Conservation (phyloP, 768 basidiomycete genomes). For the Amanita fuliginea region DNA sequence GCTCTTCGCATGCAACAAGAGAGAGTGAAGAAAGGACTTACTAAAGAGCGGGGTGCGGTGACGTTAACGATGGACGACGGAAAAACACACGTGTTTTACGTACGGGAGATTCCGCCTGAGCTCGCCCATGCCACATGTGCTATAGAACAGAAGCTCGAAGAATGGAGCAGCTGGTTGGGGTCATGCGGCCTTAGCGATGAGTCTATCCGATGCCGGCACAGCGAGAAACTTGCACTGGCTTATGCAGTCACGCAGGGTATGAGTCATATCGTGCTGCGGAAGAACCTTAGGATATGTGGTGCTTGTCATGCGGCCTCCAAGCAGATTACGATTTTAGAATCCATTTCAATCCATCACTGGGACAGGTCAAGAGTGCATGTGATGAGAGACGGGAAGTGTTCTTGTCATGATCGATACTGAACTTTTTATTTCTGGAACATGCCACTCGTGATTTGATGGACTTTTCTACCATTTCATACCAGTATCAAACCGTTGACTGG, state of each 20-base stretch:
- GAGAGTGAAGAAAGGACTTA: slow-evolving; percentile 12
- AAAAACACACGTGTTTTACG: slow-evolving; percentile 15
- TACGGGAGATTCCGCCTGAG: slow-evolving; percentile 14
- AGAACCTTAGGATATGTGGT: slow-evolving; percentile 16
- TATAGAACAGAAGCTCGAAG: slow-evolving; percentile 14
- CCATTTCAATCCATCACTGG: slow-evolving; percentile 16
- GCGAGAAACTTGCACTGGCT: slow-evolving; percentile 15
- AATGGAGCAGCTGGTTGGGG: slow-evolving; percentile 14
- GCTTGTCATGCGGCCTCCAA: slow-evolving; percentile 16
- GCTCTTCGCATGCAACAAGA: slow-evolving; percentile 14
- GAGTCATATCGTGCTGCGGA: slow-evolving; percentile 14
- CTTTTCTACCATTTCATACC: no score
- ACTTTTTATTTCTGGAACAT: slow-evolving; percentile 1
- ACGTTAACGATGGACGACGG: slow-evolving; percentile 14
- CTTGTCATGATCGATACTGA: slow-evolving; percentile 16
- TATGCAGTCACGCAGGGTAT: slow-evolving; percentile 15
- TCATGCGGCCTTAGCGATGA: slow-evolving; percentile 13
- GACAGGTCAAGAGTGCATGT: slow-evolving; percentile 15
- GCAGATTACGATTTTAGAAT: slow-evolving; percentile 15
- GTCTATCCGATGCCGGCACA: slow-evolving; percentile 14
- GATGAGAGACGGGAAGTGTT: slow-evolving; percentile 16
- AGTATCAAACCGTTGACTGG: no score
- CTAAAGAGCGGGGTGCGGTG: slow-evolving; percentile 13
- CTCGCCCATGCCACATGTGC: slow-evolving; percentile 10
- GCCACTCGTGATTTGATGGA: no score